Evolutionary conservation across 2,329 filamentous ascomycete genomes (phyloP).

Genomic region (Rutstroemia sp.): DNA sequence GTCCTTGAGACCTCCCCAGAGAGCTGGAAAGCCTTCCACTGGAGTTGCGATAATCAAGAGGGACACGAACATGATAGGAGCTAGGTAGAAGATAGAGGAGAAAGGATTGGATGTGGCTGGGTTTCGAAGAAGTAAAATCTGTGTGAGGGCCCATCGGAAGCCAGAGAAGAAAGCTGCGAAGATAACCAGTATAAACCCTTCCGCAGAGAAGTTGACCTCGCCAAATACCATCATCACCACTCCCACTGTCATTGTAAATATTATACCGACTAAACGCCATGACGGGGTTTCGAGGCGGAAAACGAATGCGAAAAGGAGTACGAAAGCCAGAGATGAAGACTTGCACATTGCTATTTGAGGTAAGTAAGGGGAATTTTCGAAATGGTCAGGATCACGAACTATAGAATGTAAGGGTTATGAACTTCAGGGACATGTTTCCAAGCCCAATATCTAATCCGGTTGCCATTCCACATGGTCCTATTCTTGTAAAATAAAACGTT

Average conservation of each 20-base stretch:
- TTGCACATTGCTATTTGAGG: constrained; percentile 78
- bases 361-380: constrained; percentile 10
- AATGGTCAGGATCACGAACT: constrained; percentile 45
- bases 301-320: constrained; percentile 88
- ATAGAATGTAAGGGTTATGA: constrained; percentile 94
- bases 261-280: constrained; percentile 77
- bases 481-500: constrained; percentile 84
- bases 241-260: constrained; percentile 83
- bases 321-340: constrained; percentile 90
- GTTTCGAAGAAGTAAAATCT: constrained; percentile 89
- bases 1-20: constrained; percentile 56
- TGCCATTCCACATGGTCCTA: constrained; percentile 84
- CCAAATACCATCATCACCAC: constrained; percentile 98
- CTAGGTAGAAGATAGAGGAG: constrained; percentile 94
- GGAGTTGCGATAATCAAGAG: constrained; percentile 75
- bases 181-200: constrained; percentile 89
- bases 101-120: constrained; percentile 95
- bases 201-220: constrained; percentile 79
- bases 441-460: constrained; percentile 94
- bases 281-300: constrained; percentile 88
- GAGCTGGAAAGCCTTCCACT: constrained; percentile 68
- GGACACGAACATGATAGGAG: constrained; percentile 88
- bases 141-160: constrained; percentile 97
- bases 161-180: constrained; percentile 90
- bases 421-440: constrained; percentile 91